phyloP scores from a whole-genome alignment of 495 filamentous ascomycete species.

The Rhypophila decipiens region DNA sequence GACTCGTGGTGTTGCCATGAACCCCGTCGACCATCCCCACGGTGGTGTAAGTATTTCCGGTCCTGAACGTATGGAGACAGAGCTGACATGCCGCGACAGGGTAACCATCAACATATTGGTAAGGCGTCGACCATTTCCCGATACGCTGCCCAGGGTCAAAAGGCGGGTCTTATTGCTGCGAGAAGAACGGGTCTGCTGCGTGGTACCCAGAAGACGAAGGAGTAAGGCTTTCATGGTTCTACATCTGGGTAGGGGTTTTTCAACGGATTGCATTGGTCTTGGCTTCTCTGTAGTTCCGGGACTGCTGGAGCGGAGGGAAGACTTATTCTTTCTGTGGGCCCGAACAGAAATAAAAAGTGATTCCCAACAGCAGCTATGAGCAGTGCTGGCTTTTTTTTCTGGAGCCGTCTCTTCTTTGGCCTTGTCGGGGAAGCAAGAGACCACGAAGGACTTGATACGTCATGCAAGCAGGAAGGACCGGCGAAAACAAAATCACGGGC shows the following conservation, averaged over 20 bases:
- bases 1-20: slow-evolving; percentile 99
- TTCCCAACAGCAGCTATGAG: slow-evolving; percentile 24
- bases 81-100: slow-evolving; percentile 47
- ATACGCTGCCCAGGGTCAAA: slow-evolving; percentile 96
- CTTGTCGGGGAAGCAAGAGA: not conserved
- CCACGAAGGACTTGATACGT: not conserved
- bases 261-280: slow-evolving; percentile 48
- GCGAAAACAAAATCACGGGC: not conserved
- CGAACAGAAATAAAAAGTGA: slow-evolving; percentile 30
- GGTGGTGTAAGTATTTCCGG: slow-evolving; percentile 53
- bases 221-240: slow-evolving; percentile 57
- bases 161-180: slow-evolving; percentile 99
- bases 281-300: slow-evolving; percentile 49
- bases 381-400: slow-evolving; percentile 10
- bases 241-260: slow-evolving; percentile 50
- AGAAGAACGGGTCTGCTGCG: slow-evolving; percentile 97
- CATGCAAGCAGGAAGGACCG: not conserved
- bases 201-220: slow-evolving; percentile 99
- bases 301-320: slow-evolving; percentile 33
- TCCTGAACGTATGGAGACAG: not conserved
- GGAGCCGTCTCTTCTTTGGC: not conserved
- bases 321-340: slow-evolving; percentile 24
- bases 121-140: slow-evolving; percentile 99
- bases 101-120: slow-evolving; percentile 99
- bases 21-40: slow-evolving; percentile 99